Conservation (phyloP, 192 early-diverging fungal genomes). For the Coemansia sp. region DNA sequence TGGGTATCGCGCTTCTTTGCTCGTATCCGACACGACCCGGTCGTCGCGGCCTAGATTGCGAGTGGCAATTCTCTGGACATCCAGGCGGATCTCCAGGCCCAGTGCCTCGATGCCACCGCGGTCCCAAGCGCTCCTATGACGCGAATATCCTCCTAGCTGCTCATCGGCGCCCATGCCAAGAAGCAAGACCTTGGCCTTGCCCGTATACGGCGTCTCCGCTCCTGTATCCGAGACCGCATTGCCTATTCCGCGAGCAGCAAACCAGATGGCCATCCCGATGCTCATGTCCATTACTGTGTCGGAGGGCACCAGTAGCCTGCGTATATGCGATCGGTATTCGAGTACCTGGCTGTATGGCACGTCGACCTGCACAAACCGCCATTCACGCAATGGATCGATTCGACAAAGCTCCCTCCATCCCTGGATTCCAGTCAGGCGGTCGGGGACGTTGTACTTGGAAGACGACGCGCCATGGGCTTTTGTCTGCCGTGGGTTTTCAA, state of each 20-base stretch:
- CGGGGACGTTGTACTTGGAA: slow-evolving; percentile 64
- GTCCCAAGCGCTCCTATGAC: slow-evolving; percentile 74
- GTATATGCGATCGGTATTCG: slow-evolving; percentile 56
- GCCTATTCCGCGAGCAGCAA: slow-evolving; percentile 81
- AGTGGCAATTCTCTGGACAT: slow-evolving; percentile 78
- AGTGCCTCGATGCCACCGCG: slow-evolving; percentile 63
- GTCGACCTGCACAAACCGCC: slow-evolving; percentile 90
- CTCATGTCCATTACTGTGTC: slow-evolving; percentile 96
- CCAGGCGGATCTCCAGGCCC: slow-evolving; percentile 73
- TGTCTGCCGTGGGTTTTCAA: slow-evolving; percentile 80
- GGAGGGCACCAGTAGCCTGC: slow-evolving; percentile 73
- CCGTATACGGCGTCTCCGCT: slow-evolving; percentile 49
- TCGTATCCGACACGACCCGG: slow-evolving; percentile 82
- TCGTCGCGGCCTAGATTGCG: slow-evolving; percentile 95
- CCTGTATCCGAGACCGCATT: background rate
- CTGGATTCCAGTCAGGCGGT: slow-evolving; percentile 71
- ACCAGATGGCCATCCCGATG: slow-evolving; percentile 96
- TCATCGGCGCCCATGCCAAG: slow-evolving; percentile 94
- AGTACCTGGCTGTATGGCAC: slow-evolving; percentile 73
- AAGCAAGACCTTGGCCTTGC: slow-evolving; percentile 72
- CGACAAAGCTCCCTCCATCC: slow-evolving; percentile 55
- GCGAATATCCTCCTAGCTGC: slow-evolving; percentile 87
- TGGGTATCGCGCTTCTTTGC: slow-evolving; percentile 83
- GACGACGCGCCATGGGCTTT: background rate
- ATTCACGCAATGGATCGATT: slow-evolving; percentile 66